These are phyloP conservation scores for Sugiyamaella pinicola DNA, from an alignment of 1,139 yeast species.

Conservation along the genomic window DNA sequence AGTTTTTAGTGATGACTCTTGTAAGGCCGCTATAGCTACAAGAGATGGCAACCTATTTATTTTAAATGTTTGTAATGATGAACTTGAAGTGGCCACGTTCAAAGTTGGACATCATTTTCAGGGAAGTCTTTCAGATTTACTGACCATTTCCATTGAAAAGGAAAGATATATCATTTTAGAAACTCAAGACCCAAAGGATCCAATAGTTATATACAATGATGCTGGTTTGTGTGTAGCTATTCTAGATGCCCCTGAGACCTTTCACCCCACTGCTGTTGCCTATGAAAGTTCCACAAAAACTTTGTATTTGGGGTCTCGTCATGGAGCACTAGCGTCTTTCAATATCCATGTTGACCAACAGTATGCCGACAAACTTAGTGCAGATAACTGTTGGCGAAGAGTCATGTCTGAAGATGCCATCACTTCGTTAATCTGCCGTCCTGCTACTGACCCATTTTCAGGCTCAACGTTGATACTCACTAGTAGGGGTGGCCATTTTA, in stretches of 20 bases:
- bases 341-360: constrained; percentile 41
- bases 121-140: constrained; percentile 59
- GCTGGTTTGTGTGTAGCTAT: constrained; percentile 24
- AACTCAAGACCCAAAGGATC: constrained; percentile 67
- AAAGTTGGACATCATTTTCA: constrained; percentile 26
- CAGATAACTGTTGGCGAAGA: constrained; percentile 50
- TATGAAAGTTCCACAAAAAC: constrained; percentile 46
- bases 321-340: constrained; percentile 64
- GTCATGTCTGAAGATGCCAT: constrained; percentile 74
- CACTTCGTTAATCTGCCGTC: constrained; percentile 50
- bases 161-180: constrained; percentile 53
- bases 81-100: constrained; percentile 26
- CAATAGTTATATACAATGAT: constrained; percentile 53
- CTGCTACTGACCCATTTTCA: constrained; percentile 20
- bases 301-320: constrained; percentile 70
- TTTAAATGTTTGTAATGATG: constrained; percentile 23
- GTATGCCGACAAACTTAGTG: constrained; percentile 29
- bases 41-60: constrained; percentile 56
- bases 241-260: constrained; percentile 43
- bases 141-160: constrained; percentile 42
- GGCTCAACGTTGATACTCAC: constrained; percentile 31
- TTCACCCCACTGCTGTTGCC: constrained; percentile 61
- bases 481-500: constrained; percentile 38
- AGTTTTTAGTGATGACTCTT: constrained; percentile 46
- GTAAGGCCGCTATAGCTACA: constrained; percentile 53